These are phyloP conservation scores for Metschnikowia lochheadii DNA, from an alignment of 805 yeast species.

Conservation along the genomic window DNA sequence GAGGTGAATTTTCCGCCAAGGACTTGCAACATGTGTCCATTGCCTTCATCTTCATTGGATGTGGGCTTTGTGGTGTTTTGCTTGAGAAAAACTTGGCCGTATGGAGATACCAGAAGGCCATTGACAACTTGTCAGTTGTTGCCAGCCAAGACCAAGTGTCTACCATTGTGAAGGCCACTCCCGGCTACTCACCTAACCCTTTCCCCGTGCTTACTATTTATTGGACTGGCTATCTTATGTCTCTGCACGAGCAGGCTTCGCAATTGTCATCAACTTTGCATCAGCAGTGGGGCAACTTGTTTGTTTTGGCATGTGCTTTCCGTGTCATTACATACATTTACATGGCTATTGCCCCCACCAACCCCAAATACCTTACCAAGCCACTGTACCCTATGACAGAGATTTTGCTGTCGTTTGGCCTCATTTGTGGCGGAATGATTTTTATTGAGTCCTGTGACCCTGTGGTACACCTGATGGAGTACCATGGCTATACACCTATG, in stretches of 20 bases:
- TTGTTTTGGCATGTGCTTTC: slow-evolving; percentile 78
- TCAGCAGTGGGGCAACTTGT: slow-evolving; percentile 85
- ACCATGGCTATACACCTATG: slow-evolving; percentile 81
- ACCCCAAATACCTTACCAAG: slow-evolving; percentile 18
- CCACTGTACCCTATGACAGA: slow-evolving; percentile 79
- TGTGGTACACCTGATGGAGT: slow-evolving; percentile 74
- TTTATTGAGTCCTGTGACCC: slow-evolving; percentile 93
- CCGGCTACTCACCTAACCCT: slow-evolving; percentile 88
- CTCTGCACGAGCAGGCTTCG: slow-evolving; percentile 87
- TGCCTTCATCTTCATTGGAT: slow-evolving; percentile 87
- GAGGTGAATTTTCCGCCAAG: slow-evolving; percentile 84
- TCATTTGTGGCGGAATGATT: slow-evolving; percentile 83
- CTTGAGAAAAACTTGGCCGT: slow-evolving; percentile 61
- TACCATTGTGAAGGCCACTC: slow-evolving; percentile 38
- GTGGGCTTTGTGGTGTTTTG: slow-evolving; percentile 86
- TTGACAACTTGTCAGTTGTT: slow-evolving; percentile 15
- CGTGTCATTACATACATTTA: slow-evolving; percentile 62
- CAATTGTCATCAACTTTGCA: slow-evolving; percentile 74
- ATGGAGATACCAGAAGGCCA: slow-evolving; percentile 53
- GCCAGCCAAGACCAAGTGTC: slow-evolving; percentile 9
- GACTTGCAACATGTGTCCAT: slow-evolving; percentile 88
- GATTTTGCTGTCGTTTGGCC: slow-evolving; percentile 69
- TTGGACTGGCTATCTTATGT: slow-evolving; percentile 96
- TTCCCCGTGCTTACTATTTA: slow-evolving; percentile 90
- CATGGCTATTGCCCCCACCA: slow-evolving; percentile 38